phyloP scores from a whole-genome alignment of 164 flowering plant genomes.

The Buxus sempervirens region DNA sequence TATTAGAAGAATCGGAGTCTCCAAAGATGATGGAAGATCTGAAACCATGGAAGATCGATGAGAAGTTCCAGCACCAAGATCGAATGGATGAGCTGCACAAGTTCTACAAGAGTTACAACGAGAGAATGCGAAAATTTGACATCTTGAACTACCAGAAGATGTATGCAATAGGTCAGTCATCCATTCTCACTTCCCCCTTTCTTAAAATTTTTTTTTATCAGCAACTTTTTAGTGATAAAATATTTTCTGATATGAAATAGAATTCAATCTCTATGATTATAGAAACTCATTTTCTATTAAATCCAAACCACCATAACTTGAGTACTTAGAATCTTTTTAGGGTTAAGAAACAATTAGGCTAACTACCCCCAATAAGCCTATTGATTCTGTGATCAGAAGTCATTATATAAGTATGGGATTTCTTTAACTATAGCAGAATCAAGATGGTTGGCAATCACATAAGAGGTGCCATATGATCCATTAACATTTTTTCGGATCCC shows the following conservation, averaged over 20 bases:
- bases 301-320: not conserved
- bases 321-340: too few species aligned
- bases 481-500: too few species aligned
- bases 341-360: too few species aligned
- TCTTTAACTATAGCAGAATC: too few species aligned
- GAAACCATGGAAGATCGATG: constrained; percentile 89
- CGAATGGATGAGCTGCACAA: constrained; percentile 65
- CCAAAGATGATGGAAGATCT: constrained; percentile 71
- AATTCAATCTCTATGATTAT: not conserved
- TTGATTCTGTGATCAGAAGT: too few species aligned
- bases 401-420: too few species aligned
- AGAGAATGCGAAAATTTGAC: constrained; percentile 87
- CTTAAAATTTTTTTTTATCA: not conserved
- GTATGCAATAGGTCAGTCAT: constrained; percentile 75
- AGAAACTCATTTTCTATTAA: not conserved
- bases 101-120: constrained; percentile 74
- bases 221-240: not conserved
- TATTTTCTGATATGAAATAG: not conserved
- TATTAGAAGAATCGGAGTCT: constrained; percentile 78
- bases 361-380: too few species aligned
- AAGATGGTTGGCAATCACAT: too few species aligned
- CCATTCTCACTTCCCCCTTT: not conserved
- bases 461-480: too few species aligned
- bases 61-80: constrained; percentile 56
- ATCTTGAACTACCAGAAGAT: constrained; percentile 94